These are phyloP conservation scores for Copromyces sp. DNA, from an alignment of 495 filamentous ascomycete genomes.

Conservation along the genomic window DNA sequence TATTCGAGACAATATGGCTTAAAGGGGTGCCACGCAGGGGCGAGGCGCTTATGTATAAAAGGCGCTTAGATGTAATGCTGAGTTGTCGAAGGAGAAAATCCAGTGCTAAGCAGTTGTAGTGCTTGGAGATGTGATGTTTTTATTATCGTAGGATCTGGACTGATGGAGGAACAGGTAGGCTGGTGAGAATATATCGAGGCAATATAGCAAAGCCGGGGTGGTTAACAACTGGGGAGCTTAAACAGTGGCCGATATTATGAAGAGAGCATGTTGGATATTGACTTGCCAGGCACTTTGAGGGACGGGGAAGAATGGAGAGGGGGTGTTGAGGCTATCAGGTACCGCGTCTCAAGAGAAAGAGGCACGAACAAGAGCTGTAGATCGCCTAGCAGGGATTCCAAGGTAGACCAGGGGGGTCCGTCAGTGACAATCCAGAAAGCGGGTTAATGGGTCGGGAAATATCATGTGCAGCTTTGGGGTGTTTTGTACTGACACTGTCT, in stretches of 20 bases:
- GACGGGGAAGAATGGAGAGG: constrained; percentile 7
- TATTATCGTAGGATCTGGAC: neutral
- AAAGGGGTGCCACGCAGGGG: neutral
- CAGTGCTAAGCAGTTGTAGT: neutral
- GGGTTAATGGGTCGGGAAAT: constrained; percentile 22
- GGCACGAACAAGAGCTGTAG: constrained; percentile 14
- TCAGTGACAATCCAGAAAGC: constrained; percentile 19
- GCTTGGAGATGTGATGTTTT: neutral
- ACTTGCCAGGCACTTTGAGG: constrained; percentile 7
- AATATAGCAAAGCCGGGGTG: constrained; percentile 28
- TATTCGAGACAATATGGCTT: neutral
- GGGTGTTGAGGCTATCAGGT: constrained; percentile 11
- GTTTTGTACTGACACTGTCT: neutral
- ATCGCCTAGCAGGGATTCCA: constrained; percentile 23
- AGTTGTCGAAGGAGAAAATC: neutral
- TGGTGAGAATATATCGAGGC: constrained; percentile 16
- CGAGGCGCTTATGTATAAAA: neutral
- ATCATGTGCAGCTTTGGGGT: constrained; percentile 1
- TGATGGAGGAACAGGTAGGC: neutral
- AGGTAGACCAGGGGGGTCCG: constrained; percentile 9
- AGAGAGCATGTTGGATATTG: constrained; percentile 11
- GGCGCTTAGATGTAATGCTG: neutral
- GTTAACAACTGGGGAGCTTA: constrained; percentile 23
- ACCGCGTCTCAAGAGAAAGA: constrained; percentile 5
- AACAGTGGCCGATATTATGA: constrained; percentile 17